These are phyloP conservation scores for Penicillium simplicissimum DNA, from an alignment of 495 filamentous ascomycete genomes.

Conservation along the genomic window DNA sequence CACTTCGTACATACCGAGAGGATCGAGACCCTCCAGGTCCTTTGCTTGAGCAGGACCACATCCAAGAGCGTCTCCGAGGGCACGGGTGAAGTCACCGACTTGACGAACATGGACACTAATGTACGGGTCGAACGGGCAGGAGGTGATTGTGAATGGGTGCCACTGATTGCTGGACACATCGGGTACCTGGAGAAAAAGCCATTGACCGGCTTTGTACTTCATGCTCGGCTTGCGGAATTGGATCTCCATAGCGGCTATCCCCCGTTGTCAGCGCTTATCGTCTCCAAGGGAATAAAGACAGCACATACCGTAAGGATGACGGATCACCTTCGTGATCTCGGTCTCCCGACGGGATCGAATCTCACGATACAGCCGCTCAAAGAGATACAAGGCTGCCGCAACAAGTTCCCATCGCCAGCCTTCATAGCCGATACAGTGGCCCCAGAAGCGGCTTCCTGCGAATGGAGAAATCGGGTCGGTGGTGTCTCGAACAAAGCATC, in stretches of 20 bases:
- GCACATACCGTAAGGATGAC: constrained; percentile 88
- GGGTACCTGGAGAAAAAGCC: constrained; percentile 93
- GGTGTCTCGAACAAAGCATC: constrained; percentile 90
- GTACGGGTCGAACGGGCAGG: constrained; percentile 93
- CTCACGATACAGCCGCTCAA: constrained; percentile 90
- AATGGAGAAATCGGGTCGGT: constrained; percentile 75
- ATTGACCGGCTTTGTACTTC: constrained; percentile 98
- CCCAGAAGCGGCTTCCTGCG: constrained; percentile 77
- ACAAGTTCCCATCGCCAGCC: constrained; percentile 97
- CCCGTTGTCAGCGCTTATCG: not conserved
- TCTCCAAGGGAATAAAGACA: not conserved
- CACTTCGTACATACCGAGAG: constrained; percentile 96
- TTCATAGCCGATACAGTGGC: constrained; percentile 92
- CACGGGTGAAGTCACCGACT: constrained; percentile 92
- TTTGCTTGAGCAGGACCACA: constrained; percentile 80
- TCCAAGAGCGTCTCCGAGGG: constrained; percentile 87
- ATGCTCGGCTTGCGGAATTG: constrained; percentile 95
- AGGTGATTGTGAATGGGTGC: constrained; percentile 99
- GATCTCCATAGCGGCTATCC: constrained; percentile 89
- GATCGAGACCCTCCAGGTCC: constrained; percentile 86
- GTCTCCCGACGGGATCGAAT: constrained; percentile 78
- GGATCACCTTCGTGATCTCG: constrained; percentile 88
- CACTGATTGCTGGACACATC: constrained; percentile 86
- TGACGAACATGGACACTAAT: constrained; percentile 93
- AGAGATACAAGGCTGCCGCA: constrained; percentile 81